Evolutionary conservation across 164 flowering plant species (phyloP), one percentile per base, ranked within the genome.

Genomic region (Annona cherimola): DNA sequence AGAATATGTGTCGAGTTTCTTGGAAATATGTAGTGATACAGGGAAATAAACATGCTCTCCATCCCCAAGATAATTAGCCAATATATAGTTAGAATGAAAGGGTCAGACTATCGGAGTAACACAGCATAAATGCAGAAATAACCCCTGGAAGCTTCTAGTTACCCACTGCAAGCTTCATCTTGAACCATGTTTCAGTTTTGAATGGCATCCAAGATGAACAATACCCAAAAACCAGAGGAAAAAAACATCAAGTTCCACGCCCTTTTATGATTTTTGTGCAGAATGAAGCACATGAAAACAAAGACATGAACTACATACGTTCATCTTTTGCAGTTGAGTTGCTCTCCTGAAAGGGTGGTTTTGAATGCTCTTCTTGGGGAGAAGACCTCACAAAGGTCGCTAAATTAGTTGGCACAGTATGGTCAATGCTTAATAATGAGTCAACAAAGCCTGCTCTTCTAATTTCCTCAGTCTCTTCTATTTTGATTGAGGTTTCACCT

Each of bases 381-480:
- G 74, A 73, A 75, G 63, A 63, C 62, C 72, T 64, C 18, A 39
- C 61, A 45, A 70, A 62, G 50, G 73, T 64, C 18, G 39, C 61
- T 43, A 70, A 65, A 57, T 71, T 70, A 73, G 63, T 45, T 59
- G 79, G 68, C 74, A 68, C 73, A 45, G 76, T 69, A 66, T 42
- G 73, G 26, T 78, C 82, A 45, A 76, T 75, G 63, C 77, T 82
- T 79, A 94, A 76, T 68, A 94, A 81, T 42, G 89, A 79, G 70
- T 92, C 86, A 68, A 94, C 94, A 86, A 94, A 94, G 78, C 69
- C 85, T 63, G 87, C 83, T 78, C 91, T 87, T 78, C 97, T 83
- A 71, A 81, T 82, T 70, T 84, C 87, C 74, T 78, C 86, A 73
- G 57, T 74, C 41, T 84, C 85, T 72, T 82, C 88, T 57, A 84